Evolutionary conservation across 2,329 filamentous ascomycete genomes (phyloP).

Genomic region (Rhytidhysteron rufulum): DNA sequence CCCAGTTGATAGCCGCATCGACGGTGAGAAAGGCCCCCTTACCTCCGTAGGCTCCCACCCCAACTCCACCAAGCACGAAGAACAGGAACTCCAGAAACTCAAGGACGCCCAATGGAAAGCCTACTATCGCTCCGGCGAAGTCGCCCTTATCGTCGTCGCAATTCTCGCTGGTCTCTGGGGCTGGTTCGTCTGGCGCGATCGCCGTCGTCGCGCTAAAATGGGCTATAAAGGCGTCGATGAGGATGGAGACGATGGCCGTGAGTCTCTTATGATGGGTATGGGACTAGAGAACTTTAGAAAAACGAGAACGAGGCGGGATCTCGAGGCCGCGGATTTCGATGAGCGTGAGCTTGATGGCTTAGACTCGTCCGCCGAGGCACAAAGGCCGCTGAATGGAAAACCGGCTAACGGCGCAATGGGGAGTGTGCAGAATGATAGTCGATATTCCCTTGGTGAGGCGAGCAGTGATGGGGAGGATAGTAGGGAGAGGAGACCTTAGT

Average conservation of each 20-base stretch:
- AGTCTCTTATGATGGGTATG: slow-evolving; percentile 42
- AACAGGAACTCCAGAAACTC: slow-evolving; percentile 68
- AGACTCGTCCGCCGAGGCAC: slow-evolving; percentile 21
- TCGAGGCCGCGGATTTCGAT: slow-evolving; percentile 61
- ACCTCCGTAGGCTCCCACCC: slow-evolving; percentile 73
- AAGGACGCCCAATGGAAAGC: slow-evolving; percentile 83
- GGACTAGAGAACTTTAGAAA: slow-evolving; percentile 47
- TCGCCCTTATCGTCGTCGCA: slow-evolving; percentile 76
- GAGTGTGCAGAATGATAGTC: slow-evolving; percentile 29
- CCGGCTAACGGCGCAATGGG: slow-evolving; percentile 21
- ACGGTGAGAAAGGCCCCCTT: slow-evolving; percentile 77
- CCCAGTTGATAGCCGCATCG: slow-evolving; percentile 74
- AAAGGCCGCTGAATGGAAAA: slow-evolving; percentile 18
- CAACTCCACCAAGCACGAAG: slow-evolving; percentile 63
- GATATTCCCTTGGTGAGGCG: slow-evolving; percentile 49
- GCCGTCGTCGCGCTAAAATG: slow-evolving; percentile 39
- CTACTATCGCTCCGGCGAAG: slow-evolving; percentile 82
- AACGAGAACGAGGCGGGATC: slow-evolving; percentile 39
- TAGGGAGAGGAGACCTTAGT: slow-evolving; percentile 25
- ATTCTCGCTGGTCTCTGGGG: slow-evolving; percentile 71
- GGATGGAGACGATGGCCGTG: slow-evolving; percentile 40
- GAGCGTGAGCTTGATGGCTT: slow-evolving; percentile 58
- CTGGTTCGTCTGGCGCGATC: slow-evolving; percentile 61
- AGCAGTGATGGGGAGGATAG: slow-evolving; percentile 35
- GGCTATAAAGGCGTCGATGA: slow-evolving; percentile 44